Evolutionary conservation across 2,329 filamentous ascomycete genomes (phyloP).

Genomic region (Penicillium sp.): DNA sequence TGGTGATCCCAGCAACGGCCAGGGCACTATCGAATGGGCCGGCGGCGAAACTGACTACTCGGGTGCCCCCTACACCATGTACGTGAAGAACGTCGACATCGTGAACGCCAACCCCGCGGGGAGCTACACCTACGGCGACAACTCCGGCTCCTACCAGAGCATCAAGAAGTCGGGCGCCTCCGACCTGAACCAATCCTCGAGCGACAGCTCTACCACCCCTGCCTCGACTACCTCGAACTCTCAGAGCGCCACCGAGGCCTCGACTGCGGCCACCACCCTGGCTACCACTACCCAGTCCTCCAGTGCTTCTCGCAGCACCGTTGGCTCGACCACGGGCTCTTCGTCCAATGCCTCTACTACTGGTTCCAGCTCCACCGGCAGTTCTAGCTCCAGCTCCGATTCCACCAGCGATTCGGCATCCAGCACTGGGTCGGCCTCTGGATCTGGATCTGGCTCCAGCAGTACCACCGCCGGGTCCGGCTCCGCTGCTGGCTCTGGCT

Average conservation of each 20-base stretch:
- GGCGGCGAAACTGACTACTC: slow-evolving; percentile 63
- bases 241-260: slow-evolving; percentile 4
- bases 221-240: slow-evolving; percentile 5
- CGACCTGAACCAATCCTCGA: slow-evolving; percentile 12
- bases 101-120: slow-evolving; percentile 55
- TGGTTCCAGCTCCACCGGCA: slow-evolving; percentile 8
- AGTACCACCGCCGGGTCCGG: slow-evolving; percentile 8
- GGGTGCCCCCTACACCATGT: slow-evolving; percentile 67
- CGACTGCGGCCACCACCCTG: slow-evolving; percentile 9
- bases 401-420: slow-evolving; percentile 14
- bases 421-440: slow-evolving; percentile 6
- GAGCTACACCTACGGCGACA: slow-evolving; percentile 61
- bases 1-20: slow-evolving; percentile 45
- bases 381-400: slow-evolving; percentile 13
- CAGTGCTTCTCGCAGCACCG: slow-evolving; percentile 7
- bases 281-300: slow-evolving; percentile 12
- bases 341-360: slow-evolving; percentile 11
- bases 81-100: slow-evolving; percentile 58
- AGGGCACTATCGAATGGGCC: slow-evolving; percentile 61
- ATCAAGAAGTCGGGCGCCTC: slow-evolving; percentile 45
- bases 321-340: slow-evolving; percentile 6
- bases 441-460: slow-evolving; percentile 7
- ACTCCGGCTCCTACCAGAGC: slow-evolving; percentile 58
- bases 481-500: slow-evolving; percentile 7
- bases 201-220: slow-evolving; percentile 8